phyloP scores from a whole-genome alignment of 2,329 filamentous ascomycete genomes.

The Trichoderma gracile region DNA sequence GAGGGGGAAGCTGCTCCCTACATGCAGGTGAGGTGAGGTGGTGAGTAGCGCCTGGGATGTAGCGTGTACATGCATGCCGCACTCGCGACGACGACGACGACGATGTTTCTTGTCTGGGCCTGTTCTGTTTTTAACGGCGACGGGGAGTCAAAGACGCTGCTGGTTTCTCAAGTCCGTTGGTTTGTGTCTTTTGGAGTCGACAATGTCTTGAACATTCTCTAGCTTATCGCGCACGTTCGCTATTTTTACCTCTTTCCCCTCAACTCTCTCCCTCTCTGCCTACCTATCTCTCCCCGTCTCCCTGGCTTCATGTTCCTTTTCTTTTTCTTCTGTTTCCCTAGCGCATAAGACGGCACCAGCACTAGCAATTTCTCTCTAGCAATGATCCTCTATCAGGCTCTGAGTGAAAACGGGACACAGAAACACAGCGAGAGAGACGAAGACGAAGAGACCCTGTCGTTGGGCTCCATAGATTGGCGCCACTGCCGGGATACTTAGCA shows the following conservation, averaged over 20 bases:
- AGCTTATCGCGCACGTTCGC: neutral
- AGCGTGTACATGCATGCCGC: neutral
- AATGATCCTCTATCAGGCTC: neutral
- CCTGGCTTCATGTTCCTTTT: neutral
- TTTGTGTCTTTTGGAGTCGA: neutral
- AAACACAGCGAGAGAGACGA: neutral
- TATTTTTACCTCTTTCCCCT: neutral
- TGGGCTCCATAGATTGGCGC: constrained; percentile 29
- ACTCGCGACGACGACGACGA: neutral
- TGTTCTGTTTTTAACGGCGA: neutral
- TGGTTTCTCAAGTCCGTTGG: neutral
- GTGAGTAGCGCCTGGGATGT: no score
- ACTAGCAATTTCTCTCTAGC: no score
- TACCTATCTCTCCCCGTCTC: neutral
- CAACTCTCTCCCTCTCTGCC: neutral
- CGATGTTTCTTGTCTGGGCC: neutral
- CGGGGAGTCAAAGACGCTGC: neutral
- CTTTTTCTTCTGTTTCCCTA: neutral
- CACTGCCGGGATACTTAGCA: constrained; percentile 26
- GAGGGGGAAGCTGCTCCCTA: neutral
- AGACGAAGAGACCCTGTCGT: constrained; percentile 10
- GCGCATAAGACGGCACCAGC: neutral
- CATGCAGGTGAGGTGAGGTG: no score
- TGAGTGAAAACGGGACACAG: neutral
- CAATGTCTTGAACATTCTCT: neutral